These are phyloP conservation scores for Vicia villosa DNA, from an alignment of 306 rosid genomes.

Conservation along the genomic window DNA sequence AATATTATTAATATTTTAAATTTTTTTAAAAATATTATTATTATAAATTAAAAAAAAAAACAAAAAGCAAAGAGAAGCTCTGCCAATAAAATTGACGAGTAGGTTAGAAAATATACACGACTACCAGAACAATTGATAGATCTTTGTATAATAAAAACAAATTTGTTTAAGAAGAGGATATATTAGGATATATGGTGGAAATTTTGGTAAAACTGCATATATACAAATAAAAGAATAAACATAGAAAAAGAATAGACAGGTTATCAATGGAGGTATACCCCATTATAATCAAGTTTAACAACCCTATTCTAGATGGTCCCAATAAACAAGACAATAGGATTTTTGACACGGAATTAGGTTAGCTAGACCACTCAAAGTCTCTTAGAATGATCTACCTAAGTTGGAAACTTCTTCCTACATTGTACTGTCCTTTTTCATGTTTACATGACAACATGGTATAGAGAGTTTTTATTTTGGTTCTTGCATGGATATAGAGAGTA, in stretches of 20 bases:
- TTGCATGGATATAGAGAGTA: neutral
- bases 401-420: neutral
- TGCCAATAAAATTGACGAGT: too few relatives aligned
- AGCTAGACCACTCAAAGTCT: neutral
- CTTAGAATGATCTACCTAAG: neutral
- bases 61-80: too few relatives aligned
- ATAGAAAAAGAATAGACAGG: neutral
- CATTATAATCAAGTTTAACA: neutral
- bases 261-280: neutral
- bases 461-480: too few relatives aligned
- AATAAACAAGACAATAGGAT: neutral
- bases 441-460: neutral
- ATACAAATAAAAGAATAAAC: neutral
- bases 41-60: too few relatives aligned
- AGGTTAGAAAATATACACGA: too few relatives aligned
- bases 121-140: too few relatives aligned
- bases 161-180: too few relatives aligned
- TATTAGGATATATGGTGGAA: too few relatives aligned
- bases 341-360: neutral
- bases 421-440: slow-evolving; percentile 9
- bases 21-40: too few relatives aligned
- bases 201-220: too few relatives aligned
- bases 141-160: too few relatives aligned
- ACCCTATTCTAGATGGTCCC: neutral
- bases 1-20: too few relatives aligned